phyloP scores from a whole-genome alignment of 2,329 filamentous ascomycete species.

The Fusarium sp. region DNA sequence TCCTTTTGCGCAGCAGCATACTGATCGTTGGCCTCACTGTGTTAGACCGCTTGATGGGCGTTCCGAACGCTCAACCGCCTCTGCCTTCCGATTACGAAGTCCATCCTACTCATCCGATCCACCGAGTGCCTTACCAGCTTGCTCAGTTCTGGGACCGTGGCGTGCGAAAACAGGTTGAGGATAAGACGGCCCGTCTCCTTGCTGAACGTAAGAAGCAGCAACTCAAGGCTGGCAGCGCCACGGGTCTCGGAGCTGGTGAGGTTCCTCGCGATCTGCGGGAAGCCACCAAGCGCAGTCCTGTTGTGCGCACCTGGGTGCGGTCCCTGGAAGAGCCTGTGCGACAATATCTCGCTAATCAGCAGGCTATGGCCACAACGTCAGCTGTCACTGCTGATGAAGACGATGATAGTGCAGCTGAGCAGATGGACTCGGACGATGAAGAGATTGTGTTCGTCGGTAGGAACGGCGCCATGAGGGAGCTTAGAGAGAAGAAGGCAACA shows the following conservation, averaged over 20 bases:
- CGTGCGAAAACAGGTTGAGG: constrained; percentile 61
- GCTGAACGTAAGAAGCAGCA: constrained; percentile 59
- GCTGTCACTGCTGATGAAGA: constrained; percentile 31
- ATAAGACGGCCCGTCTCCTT: constrained; percentile 54
- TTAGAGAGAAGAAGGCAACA: constrained; percentile 48
- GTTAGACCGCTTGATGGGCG: constrained; percentile 83
- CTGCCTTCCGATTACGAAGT: constrained; percentile 85
- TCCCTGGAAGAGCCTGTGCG: constrained; percentile 87
- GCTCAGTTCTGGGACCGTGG: constrained; percentile 83
- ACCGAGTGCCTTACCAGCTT: constrained; percentile 86
- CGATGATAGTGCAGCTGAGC: constrained; percentile 48
- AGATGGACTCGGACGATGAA: constrained; percentile 71
- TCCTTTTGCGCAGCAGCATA: not conserved
- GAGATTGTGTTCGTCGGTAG: constrained; percentile 90
- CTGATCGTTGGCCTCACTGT: constrained; percentile 27
- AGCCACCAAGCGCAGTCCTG: constrained; percentile 82
- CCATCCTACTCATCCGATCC: constrained; percentile 81
- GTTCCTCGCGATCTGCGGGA: constrained; percentile 84
- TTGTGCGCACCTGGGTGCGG: constrained; percentile 82
- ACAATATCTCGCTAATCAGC: constrained; percentile 72
- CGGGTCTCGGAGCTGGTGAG: constrained; percentile 59
- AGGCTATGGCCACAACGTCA: constrained; percentile 19
- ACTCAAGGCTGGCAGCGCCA: constrained; percentile 54
- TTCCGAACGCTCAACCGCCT: constrained; percentile 87
- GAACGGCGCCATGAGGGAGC: constrained; percentile 67